Base-by-base conservation (phyloP, 2,329 filamentous ascomycete genomes). In the Fusarium dimerum region DNA sequence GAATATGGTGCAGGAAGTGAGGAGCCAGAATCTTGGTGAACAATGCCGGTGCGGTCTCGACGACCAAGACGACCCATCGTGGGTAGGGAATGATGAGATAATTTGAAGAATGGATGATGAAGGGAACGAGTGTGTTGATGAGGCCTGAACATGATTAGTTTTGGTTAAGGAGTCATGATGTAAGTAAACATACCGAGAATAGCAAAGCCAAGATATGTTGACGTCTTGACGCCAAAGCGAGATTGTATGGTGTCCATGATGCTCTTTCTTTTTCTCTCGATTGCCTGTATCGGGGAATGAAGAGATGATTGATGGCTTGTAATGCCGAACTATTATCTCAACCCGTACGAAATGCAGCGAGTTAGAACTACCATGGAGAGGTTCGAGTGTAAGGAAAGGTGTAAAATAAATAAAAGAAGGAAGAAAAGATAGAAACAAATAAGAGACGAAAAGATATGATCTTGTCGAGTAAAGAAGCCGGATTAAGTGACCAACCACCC, bases 31-130 rank as follows among this genome's bases (percentile, higher is more conserved):
- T 51, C 38, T 71, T 73, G n/a, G 57, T 53, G 10, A 55, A 40
- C 7, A 73, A 50, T 12, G 59, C 63, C 6, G 71, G 69, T 1
- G 70, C 40, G 4, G 62, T 56, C 44, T 72, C 66, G 29, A 73
- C 62, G 40, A 72, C 52, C 32, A 69, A 38, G 45, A 73, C 68
- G 43, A 63, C 45, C 45, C 66, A 64, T 34, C 66, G 62, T 2
- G 69, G 63, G 42, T 68, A 72, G 0, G 70, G 68, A 44, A 72
- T 63, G 44, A 71, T 68, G 55, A 72, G 68, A 42, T 73, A 72
- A 50, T 69, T 69, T 46, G 66, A 61, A 6, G 68, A 64, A 50
- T 67, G 65, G 36, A 69, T 62, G 41, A 70, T 61, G 45, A 62
- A 66, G 0, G 68, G 62, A 4, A 72, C 57, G 36, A 69, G 42